Conservation (phyloP, 148 eudicot genomes). For the Talinum fruticosum region DNA sequence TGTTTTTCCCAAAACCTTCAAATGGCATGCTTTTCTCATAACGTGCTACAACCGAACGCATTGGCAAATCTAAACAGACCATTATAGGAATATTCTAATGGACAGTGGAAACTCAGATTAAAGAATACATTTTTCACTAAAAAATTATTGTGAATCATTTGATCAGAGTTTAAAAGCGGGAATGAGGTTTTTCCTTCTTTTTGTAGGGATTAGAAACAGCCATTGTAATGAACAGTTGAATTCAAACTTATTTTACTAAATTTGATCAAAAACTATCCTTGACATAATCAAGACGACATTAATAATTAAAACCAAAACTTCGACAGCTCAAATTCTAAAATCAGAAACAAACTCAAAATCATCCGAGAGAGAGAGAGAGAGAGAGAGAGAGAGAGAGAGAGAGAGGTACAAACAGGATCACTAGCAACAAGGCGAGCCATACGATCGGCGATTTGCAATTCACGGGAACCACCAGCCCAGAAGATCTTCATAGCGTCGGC, state of each 20-base stretch:
- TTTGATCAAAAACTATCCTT: background rate
- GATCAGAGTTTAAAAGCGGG: no score
- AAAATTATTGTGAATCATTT: no score
- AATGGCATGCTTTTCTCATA: background rate
- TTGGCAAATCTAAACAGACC: background rate
- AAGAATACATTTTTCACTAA: background rate
- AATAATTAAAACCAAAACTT: no score
- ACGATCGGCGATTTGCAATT: slow-evolving; percentile 69
- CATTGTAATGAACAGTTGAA: background rate
- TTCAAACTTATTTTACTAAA: background rate
- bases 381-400: slow-evolving; percentile 4
- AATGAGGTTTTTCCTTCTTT: no score
- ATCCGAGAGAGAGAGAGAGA: background rate
- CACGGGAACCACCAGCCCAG: slow-evolving; percentile 72
- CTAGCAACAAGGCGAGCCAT: slow-evolving; percentile 84
- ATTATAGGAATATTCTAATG: no score
- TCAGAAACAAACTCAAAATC: background rate
- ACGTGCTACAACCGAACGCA: no score
- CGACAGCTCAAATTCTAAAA: background rate
- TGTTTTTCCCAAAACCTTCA: background rate
- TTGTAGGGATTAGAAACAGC: no score
- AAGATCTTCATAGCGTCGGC: slow-evolving; percentile 70
- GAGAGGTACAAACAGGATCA: slow-evolving; percentile 64
- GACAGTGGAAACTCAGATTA: background rate
- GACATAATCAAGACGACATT: background rate